These are phyloP conservation scores for Phlegmacium glaucopus DNA, from an alignment of 768 basidiomycete species.

Conservation along the genomic window DNA sequence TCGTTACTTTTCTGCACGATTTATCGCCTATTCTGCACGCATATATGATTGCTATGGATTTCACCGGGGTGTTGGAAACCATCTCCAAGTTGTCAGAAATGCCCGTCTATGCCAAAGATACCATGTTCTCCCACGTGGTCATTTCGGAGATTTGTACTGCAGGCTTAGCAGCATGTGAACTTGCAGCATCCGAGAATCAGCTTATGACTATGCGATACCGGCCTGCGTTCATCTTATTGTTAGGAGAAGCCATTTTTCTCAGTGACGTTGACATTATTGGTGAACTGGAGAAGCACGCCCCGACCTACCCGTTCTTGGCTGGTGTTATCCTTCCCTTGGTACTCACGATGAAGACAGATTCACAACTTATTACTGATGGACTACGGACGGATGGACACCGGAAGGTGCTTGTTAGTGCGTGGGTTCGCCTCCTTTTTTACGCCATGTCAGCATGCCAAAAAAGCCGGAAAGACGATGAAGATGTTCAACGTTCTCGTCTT, in stretches of 20 bases:
- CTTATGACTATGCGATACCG: constrained; percentile 40
- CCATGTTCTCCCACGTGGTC: constrained; percentile 44
- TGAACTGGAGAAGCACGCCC: constrained; percentile 51
- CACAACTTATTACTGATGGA: constrained; percentile 38
- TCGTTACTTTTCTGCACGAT: constrained; percentile 49
- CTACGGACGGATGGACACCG: constrained; percentile 43
- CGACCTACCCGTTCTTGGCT: constrained; percentile 60
- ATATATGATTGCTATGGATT: constrained; percentile 48
- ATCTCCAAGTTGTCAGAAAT: constrained; percentile 43
- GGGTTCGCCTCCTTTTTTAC: constrained; percentile 62
- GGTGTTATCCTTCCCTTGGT: constrained; percentile 62
- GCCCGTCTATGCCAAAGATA: constrained; percentile 48
- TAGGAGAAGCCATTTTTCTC: constrained; percentile 45
- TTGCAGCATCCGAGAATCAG: constrained; percentile 38
- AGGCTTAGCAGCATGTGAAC: constrained; percentile 45
- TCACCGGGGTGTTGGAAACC: constrained; percentile 53
- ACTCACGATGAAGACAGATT: constrained; percentile 48
- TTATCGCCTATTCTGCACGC: constrained; percentile 53
- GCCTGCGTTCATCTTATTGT: constrained; percentile 34
- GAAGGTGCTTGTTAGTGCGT: constrained; percentile 43
- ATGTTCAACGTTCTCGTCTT: constrained; percentile 9
- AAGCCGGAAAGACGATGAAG: constrained; percentile 23
- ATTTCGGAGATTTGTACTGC: constrained; percentile 43
- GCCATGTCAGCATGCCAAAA: constrained; percentile 50
- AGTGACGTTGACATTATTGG: constrained; percentile 49